Percentiles rank a stretch among this genome's conserved stretches.
Evolutionary conservation across 768 basidiomycete genomes (phyloP).

Genomic region (Leucosporidium creatinivorum): DNA sequence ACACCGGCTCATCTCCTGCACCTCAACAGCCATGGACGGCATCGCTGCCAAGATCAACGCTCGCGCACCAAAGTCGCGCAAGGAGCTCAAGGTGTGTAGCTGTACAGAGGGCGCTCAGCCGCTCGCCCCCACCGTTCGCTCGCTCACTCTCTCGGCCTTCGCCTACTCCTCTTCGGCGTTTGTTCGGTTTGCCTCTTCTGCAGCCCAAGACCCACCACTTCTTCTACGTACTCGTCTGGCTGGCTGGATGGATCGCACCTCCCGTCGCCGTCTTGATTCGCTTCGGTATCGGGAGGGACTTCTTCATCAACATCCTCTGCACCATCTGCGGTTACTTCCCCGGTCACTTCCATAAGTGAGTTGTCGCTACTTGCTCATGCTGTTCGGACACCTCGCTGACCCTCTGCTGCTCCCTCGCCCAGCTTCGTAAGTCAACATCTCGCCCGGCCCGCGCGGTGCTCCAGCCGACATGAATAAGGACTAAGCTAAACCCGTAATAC

Average conservation of each 20-base stretch:
- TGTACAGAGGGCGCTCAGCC: background rate
- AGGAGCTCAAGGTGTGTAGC: slow-evolving; percentile 2
- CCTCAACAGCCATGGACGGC: background rate
- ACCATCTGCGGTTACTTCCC: slow-evolving; percentile 37
- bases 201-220: slow-evolving; percentile 22
- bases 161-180: background rate
- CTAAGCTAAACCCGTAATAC: too few species aligned
- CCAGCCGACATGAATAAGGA: too few species aligned
- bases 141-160: background rate
- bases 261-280: slow-evolving; percentile 37
- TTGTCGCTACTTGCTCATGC: background rate
- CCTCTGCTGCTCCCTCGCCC: background rate
- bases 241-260: slow-evolving; percentile 34
- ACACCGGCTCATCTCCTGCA: too few species aligned
- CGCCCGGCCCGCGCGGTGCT: background rate
- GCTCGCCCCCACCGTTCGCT: background rate
- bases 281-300: slow-evolving; percentile 34
- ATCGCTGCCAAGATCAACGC: background rate
- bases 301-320: slow-evolving; percentile 36
- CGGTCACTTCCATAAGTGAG: slow-evolving; percentile 34
- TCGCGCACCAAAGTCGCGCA: background rate
- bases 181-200: background rate
- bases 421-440: slow-evolving; percentile 15
- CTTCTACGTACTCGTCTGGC: slow-evolving; percentile 26
- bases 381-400: background rate